These are phyloP conservation scores for Flagelloscypha sp. DNA, from an alignment of 768 basidiomycete genomes.

Conservation along the genomic window DNA sequence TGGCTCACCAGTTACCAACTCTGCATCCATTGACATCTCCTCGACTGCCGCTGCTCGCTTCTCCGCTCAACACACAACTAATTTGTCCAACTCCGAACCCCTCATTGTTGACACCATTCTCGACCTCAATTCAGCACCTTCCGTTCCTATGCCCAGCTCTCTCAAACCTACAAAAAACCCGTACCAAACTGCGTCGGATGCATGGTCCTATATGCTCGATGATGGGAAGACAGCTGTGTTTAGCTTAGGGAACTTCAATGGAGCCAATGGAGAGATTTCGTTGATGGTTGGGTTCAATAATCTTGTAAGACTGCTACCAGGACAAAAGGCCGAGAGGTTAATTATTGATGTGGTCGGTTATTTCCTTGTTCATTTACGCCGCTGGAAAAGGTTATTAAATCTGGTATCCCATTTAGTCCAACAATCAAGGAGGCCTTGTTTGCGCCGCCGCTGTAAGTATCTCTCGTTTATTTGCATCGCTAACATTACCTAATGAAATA, in stretches of 20 bases:
- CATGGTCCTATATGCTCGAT: constrained; percentile 47
- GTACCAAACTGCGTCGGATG: constrained; percentile 24
- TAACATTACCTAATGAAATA: too few relatives aligned
- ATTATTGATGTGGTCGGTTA: constrained; percentile 57
- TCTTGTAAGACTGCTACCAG: constrained; percentile 32
- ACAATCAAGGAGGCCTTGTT: constrained; percentile 50
- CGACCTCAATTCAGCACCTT: constrained; percentile 18
- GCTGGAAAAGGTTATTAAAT: too few relatives aligned
- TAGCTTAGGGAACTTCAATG: constrained; percentile 51
- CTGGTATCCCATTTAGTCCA: too few relatives aligned
- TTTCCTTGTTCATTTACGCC: too few relatives aligned
- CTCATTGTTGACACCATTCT: constrained; percentile 17
- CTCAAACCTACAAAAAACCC: constrained; percentile 18
- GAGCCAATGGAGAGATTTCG: constrained; percentile 30
- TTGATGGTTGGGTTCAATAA: constrained; percentile 40
- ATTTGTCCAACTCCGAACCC: too few relatives aligned
- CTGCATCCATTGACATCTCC: constrained; percentile 8
- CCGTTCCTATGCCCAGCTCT: constrained; percentile 20
- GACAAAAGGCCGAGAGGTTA: constrained; percentile 38
- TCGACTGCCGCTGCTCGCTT: too few relatives aligned
- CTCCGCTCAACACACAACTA: too few relatives aligned
- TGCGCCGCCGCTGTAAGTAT: constrained; percentile 48
- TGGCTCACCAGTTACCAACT: constrained; percentile 23
- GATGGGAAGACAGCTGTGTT: constrained; percentile 48
- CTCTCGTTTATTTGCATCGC: neutral